Base-by-base conservation (phyloP, 495 filamentous ascomycete genomes). In the Aspergillus baeticus region DNA sequence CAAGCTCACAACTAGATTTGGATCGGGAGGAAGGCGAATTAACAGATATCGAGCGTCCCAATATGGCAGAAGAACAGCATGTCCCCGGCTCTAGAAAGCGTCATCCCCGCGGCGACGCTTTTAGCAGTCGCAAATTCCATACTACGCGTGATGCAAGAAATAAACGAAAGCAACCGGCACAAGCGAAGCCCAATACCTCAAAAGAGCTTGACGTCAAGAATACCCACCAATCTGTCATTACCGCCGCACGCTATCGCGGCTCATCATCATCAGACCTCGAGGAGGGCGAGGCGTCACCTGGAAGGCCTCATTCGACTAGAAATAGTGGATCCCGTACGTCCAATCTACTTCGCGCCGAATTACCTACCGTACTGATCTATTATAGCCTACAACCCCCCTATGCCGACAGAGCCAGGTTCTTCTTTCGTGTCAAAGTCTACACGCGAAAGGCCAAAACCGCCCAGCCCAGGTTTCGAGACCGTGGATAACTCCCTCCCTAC, bases 21-120 rank as follows among this genome's bases (percentile, higher is more conserved):
- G 67, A 70, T 49, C 76, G 81, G 31, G 89, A 94, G 57, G 89
- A 92, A 62, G 88, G 87, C 1, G 89, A 92, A 63, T 63, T 92
- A 15, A 89, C 85, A 59, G 88, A 91, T 56, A 78, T 76, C 0
- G 85, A 59, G 79, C 74, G 37, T 76, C 79, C 46, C 18, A 22
- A 15, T 0, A 31, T 3, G 45, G 71, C 74, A 18, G 60, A 62
- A 38, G 49, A 64, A 34, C 55, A 23, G 2, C 31, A 44, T 17
- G 44, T 37, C 2, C 38, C 22, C 15, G 2, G 20, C 17, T 7
- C 44, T 33, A 51, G 15, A 5, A 15, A 50, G 14, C 41, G 17
- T 13, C 43, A 6, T 7, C 10, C 13, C 34, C 15, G 15, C 5
- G 8, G 18, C 13, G 23, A 52, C n/a, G n/a, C 6, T 15, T 18